phyloP scores from a whole-genome alignment of 2,329 filamentous ascomycete species.

The Karstenula rhodostoma region DNA sequence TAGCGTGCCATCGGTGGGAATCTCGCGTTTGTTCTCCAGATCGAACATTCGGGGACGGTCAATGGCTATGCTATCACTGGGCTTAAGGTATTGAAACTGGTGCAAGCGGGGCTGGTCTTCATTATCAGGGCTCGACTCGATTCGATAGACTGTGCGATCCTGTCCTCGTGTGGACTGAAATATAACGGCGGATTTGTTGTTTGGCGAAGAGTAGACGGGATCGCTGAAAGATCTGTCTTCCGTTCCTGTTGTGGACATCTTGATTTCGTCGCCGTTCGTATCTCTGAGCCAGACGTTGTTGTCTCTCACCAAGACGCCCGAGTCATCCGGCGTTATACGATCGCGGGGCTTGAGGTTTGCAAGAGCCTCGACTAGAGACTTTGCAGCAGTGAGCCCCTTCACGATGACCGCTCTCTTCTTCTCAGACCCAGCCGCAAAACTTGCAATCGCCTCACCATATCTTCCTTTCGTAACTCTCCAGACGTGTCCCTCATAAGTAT shows the following conservation, averaged over 20 bases:
- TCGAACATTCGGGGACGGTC: constrained; percentile 32
- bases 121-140: constrained; percentile 31
- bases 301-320: constrained; percentile 27
- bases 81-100: constrained; percentile 28
- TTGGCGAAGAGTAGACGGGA: constrained; percentile 26
- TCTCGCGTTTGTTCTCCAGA: constrained; percentile 25
- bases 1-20: constrained; percentile 25
- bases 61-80: constrained; percentile 30
- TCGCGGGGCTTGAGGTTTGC: constrained; percentile 24
- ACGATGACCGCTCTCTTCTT: constrained; percentile 21
- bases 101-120: constrained; percentile 31
- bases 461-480: constrained; percentile 22
- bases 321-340: constrained; percentile 7
- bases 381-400: constrained; percentile 15
- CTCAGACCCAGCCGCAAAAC: constrained; percentile 18
- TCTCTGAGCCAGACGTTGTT: constrained; percentile 34
- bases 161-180: constrained; percentile 31
- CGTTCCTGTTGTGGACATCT: constrained; percentile 31
- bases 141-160: constrained; percentile 25
- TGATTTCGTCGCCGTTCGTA: constrained; percentile 23
- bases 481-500: constrained; percentile 26
- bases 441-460: constrained; percentile 16
- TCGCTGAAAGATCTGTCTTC: constrained; percentile 28
- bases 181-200: constrained; percentile 28
- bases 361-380: constrained; percentile 10